These are phyloP conservation scores for Fomitopsis palustris DNA, from an alignment of 1,284 basidiomycete species.

Conservation along the genomic window DNA sequence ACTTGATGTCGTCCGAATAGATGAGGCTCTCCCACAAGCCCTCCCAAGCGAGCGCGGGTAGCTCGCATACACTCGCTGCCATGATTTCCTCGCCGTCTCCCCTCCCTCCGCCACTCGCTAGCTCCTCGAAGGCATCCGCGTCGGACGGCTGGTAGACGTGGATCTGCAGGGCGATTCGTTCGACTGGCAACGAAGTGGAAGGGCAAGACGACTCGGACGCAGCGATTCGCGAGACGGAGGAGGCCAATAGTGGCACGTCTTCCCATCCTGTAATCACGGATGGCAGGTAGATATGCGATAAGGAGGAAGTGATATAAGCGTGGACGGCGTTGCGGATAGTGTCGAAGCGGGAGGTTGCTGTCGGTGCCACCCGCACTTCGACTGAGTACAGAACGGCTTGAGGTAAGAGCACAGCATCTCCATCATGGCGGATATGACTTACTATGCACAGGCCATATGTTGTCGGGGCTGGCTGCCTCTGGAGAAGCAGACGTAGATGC, in stretches of 20 bases:
- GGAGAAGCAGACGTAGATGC: conserved; percentile 15
- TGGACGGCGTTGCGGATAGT: conserved; percentile 64
- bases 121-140: conserved; percentile 73
- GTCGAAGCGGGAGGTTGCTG: conserved; percentile 68
- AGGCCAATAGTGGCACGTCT: conserved; percentile 61
- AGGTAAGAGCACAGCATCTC: background rate
- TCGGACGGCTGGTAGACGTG: conserved; percentile 86
- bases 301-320: conserved; percentile 55
- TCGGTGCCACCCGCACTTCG: conserved; percentile 73
- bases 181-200: conserved; percentile 49
- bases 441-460: conserved; percentile 61
- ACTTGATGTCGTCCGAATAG: conserved; percentile 88
- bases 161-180: conserved; percentile 65
- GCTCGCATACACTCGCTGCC: conserved; percentile 83
- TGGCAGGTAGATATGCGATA: conserved; percentile 60
- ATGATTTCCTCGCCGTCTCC: conserved; percentile 75
- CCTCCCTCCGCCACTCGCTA: conserved; percentile 58
- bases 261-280: conserved; percentile 75
- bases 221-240: conserved; percentile 76
- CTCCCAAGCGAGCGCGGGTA: conserved; percentile 82
- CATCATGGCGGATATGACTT: conserved; percentile 15
- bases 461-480: conserved; percentile 14
- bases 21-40: conserved; percentile 92
- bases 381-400: conserved; percentile 48
- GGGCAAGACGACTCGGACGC: conserved; percentile 68